Base-by-base conservation (phyloP, 345 rosid genomes). In the Brassica nigra region DNA sequence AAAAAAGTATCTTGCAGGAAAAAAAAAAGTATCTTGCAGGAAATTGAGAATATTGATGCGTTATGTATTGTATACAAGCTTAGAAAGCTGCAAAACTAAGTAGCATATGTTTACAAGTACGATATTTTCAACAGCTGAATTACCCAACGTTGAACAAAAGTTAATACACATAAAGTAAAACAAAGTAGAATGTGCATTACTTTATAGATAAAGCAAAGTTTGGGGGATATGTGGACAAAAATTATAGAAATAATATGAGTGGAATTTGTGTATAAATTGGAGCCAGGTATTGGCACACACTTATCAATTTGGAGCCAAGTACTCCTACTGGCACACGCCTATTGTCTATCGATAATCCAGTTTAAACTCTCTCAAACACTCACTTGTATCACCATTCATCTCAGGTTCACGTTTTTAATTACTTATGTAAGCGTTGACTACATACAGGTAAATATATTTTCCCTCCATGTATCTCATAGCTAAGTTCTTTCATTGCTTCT, bases 251-350 rank as follows among this genome's bases (percentile, higher is more conserved):
- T 1, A 47, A 33, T 68, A 27, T 79, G 34, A 74, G 37, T 29
- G 71, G 83, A 75, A 69, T 28, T 64, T 80, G 28, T 37, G 54
- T 70, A 70, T 75, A 80, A 75, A 75, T 69, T 74, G 71, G 71
- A 69, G 79, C 70, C 82, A 74, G 61, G 59, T 74, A 69, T 68
- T 79, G 8, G 65, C 59, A 68, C 52, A 61, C 58, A 27, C 78
- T 79, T 47, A 66, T 15, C 34, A 47, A 49, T 42, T 55, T 54
- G 27, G 31, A 78, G 67, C 76, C 72, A 71, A 73, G 78, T 79
- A 66, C 62, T 30, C 1, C 33, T 61, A 1, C 57, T 29, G 66
- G 37, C 83, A 80, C 83, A 75, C 72, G 66, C 76, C 75, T 69
- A 74, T 74, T 14, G 18, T 18, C 18, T 18, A 18, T 18, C 18